Evolutionary conservation across 192 early-diverging fungal genomes (phyloP).

Genomic region (Mortierella alpina): DNA sequence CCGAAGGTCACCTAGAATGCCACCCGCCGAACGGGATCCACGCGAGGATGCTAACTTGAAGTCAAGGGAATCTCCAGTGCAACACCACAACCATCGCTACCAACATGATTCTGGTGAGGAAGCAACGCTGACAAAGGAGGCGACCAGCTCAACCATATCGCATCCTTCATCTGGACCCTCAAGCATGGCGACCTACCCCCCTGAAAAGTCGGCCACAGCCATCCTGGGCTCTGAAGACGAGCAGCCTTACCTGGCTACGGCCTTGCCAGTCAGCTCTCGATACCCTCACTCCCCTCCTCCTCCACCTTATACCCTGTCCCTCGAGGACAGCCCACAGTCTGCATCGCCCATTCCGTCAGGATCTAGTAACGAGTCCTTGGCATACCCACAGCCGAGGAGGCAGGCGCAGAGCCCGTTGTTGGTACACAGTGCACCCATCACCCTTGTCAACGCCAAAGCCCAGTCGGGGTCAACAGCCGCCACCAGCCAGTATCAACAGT

Average conservation of each 20-base stretch:
- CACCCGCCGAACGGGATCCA: no score
- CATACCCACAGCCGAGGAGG: constrained; percentile 6
- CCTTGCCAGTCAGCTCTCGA: constrained; percentile 9
- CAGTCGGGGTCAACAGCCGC: neutral
- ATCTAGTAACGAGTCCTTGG: neutral
- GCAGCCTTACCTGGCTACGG: constrained; percentile 28
- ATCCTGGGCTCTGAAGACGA: neutral
- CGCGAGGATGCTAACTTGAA: no score
- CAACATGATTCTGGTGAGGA: neutral
- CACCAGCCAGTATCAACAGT: constrained; percentile 24
- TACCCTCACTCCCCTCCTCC: constrained; percentile 28
- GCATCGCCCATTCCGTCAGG: neutral
- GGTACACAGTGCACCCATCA: neutral
- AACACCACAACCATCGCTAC: no score
- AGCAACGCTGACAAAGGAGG: neutral
- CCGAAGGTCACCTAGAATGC: neutral
- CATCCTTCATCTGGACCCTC: neutral
- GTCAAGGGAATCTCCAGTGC: no score
- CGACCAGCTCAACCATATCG: constrained; percentile 8
- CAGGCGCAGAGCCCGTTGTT: neutral
- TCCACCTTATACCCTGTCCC: constrained; percentile 37
- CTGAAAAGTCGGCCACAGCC: constrained; percentile 15
- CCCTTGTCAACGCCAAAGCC: neutral
- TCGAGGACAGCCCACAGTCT: neutral
- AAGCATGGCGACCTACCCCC: constrained; percentile 8